These are phyloP conservation scores for Euphorbia corollata DNA, from an alignment of 441 rosid genomes.

Conservation along the genomic window DNA sequence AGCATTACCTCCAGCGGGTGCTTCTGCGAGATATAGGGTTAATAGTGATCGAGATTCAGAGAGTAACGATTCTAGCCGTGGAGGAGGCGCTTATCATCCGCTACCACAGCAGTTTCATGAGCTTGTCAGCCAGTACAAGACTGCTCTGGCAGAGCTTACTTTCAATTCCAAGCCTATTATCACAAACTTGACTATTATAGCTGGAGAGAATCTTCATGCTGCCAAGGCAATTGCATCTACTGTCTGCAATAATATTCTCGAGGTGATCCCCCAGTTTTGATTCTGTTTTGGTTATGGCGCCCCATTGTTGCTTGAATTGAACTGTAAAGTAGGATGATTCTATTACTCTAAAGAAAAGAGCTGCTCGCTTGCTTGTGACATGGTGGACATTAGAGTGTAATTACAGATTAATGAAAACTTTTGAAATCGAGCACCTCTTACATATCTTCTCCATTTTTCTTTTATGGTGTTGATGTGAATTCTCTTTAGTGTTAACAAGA, in stretches of 20 bases:
- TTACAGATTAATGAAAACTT: slow-evolving; percentile 42
- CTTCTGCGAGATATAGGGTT: slow-evolving; percentile 35
- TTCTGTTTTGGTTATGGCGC: slow-evolving; percentile 22
- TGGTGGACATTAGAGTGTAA: slow-evolving; percentile 23
- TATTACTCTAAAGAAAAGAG: not conserved
- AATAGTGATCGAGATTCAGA: slow-evolving; percentile 38
- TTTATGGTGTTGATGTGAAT: not conserved
- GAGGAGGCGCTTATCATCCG: slow-evolving; percentile 61
- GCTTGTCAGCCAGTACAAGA: slow-evolving; percentile 82
- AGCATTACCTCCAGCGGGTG: slow-evolving; percentile 29
- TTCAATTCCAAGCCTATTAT: slow-evolving; percentile 95
- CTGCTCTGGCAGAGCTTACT: slow-evolving; percentile 89
- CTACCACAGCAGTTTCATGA: slow-evolving; percentile 71
- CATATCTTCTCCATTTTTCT: not conserved
- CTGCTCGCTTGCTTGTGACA: not conserved
- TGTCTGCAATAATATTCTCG: slow-evolving; percentile 78
- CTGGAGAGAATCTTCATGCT: slow-evolving; percentile 81
- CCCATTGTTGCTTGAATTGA: slow-evolving; percentile 24
- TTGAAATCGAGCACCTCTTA: slow-evolving; percentile 10
- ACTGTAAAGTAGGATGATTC: slow-evolving; percentile 25
- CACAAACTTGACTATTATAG: slow-evolving; percentile 88
- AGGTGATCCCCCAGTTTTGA: slow-evolving; percentile 68
- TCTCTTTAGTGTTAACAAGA: not conserved
- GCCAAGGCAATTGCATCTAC: slow-evolving; percentile 73
- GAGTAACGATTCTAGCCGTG: slow-evolving; percentile 39